Conservation (phyloP, 1,139 yeast genomes). For the Debaryomyces sp. region DNA sequence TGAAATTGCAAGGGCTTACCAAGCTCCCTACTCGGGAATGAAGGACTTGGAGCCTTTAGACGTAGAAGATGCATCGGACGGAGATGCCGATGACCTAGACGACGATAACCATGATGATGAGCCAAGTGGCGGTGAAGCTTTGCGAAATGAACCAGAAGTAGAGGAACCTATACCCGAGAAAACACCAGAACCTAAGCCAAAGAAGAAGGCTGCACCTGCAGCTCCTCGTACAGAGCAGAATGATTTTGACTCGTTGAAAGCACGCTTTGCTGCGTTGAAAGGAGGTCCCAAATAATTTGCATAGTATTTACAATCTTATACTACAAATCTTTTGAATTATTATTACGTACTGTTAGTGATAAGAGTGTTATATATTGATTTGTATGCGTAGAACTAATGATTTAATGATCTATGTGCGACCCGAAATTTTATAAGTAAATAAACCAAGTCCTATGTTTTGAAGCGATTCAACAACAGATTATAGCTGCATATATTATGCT, state of each 20-base stretch:
- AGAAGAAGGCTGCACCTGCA: slow-evolving; percentile 9
- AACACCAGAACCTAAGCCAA: slow-evolving; percentile 6
- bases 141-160: slow-evolving; percentile 11
- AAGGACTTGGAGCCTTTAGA: slow-evolving; percentile 24
- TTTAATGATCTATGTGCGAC: background rate
- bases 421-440: background rate
- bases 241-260: slow-evolving; percentile 47
- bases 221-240: slow-evolving; percentile 16
- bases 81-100: slow-evolving; percentile 5
- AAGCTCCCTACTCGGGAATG: slow-evolving; percentile 70
- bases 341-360: background rate
- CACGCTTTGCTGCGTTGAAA: slow-evolving; percentile 51
- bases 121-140: slow-evolving; percentile 15
- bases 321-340: background rate
- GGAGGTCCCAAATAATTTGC: slow-evolving; percentile 14
- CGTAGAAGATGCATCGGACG: slow-evolving; percentile 16
- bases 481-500: slow-evolving; percentile 12
- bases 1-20: slow-evolving; percentile 83
- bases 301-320: background rate
- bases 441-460: background rate
- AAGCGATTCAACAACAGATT: background rate
- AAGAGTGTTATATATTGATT: background rate
- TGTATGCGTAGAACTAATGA: background rate
- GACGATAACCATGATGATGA: slow-evolving; percentile 20
- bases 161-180: slow-evolving; percentile 3